These are phyloP conservation scores for Chrysoporthe cubensis DNA, from an alignment of 2,329 filamentous ascomycete species.

Conservation along the genomic window DNA sequence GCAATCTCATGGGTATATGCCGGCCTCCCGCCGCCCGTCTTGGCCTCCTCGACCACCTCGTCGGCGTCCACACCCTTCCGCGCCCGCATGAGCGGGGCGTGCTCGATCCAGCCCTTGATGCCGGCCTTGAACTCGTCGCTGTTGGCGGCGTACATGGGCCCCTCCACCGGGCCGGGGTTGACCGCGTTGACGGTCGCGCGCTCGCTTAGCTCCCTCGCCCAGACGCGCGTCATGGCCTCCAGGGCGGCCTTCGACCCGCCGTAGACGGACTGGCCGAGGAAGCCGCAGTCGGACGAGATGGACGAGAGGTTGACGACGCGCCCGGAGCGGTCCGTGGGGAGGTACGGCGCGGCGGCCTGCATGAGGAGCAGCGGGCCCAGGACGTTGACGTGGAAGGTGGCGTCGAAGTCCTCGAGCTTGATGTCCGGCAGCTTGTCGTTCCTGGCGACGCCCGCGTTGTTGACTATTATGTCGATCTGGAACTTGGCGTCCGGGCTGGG, in stretches of 20 bases:
- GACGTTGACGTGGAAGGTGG: constrained; percentile 80
- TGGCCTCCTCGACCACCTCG: constrained; percentile 62
- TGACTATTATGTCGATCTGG: constrained; percentile 81
- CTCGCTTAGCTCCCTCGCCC: constrained; percentile 59
- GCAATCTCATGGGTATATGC: constrained; percentile 74
- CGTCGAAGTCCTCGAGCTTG: constrained; percentile 66
- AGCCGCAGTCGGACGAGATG: constrained; percentile 57
- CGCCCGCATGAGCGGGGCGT: constrained; percentile 65
- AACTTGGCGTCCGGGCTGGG: constrained; percentile 48
- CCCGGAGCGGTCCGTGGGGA: constrained; percentile 68
- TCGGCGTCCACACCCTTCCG: constrained; percentile 64
- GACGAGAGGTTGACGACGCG: constrained; percentile 61
- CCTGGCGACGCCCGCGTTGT: constrained; percentile 76
- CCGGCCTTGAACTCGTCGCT: constrained; percentile 46
- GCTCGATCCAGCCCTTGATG: constrained; percentile 49
- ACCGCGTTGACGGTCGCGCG: constrained; percentile 60
- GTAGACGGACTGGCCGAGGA: constrained; percentile 60
- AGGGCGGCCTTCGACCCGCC: constrained; percentile 62
- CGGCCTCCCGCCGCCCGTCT: constrained; percentile 59
- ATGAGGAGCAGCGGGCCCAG: constrained; percentile 78
- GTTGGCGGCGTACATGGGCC: constrained; percentile 55
- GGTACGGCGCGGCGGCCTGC: constrained; percentile 71
- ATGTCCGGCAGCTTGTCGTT: constrained; percentile 70
- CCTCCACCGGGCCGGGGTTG: constrained; percentile 60
- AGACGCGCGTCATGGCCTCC: constrained; percentile 63